Percentiles rank a stretch among this genome's conserved stretches.
Evolutionary conservation across 345 rosid genomes (phyloP).

Genomic region (Eucalyptus dawsonii): DNA sequence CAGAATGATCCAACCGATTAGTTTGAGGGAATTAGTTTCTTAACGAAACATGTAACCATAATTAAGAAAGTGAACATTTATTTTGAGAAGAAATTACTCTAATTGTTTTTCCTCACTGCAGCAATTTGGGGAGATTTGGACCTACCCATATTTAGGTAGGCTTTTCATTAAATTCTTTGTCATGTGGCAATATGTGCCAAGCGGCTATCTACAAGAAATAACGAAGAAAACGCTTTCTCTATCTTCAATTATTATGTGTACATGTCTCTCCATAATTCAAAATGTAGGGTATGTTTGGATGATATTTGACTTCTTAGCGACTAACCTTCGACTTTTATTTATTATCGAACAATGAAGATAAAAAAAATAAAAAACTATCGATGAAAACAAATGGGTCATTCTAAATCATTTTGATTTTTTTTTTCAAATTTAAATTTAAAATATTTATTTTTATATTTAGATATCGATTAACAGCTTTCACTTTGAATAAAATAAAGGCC

Average conservation of each 20-base stretch:
- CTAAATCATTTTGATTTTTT: not conserved
- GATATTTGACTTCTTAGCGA: not conserved
- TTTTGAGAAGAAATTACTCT: not conserved
- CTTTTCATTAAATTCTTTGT: not conserved
- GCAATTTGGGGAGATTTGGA: not conserved
- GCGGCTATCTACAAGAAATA: not conserved
- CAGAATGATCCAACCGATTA: not conserved
- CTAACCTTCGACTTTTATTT: not conserved
- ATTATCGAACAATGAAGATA: not conserved
- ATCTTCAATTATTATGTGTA: not conserved
- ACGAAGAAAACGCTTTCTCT: not conserved
- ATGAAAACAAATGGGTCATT: not conserved
- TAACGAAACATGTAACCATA: not conserved
- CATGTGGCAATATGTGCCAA: not conserved
- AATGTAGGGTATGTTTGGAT: not conserved
- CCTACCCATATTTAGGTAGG: not conserved
- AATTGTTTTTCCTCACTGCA: not conserved
- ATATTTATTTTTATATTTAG: not conserved
- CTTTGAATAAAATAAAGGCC: not conserved
- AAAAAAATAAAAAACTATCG: not conserved
- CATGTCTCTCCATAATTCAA: not conserved
- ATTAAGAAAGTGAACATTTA: not conserved
- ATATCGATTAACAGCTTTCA: not conserved
- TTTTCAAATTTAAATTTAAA: not conserved
- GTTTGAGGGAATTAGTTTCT: not conserved